Evolutionary conservation across 768 basidiomycete genomes (phyloP).

Genomic region (Rhodotorula kratochvilovae): DNA sequence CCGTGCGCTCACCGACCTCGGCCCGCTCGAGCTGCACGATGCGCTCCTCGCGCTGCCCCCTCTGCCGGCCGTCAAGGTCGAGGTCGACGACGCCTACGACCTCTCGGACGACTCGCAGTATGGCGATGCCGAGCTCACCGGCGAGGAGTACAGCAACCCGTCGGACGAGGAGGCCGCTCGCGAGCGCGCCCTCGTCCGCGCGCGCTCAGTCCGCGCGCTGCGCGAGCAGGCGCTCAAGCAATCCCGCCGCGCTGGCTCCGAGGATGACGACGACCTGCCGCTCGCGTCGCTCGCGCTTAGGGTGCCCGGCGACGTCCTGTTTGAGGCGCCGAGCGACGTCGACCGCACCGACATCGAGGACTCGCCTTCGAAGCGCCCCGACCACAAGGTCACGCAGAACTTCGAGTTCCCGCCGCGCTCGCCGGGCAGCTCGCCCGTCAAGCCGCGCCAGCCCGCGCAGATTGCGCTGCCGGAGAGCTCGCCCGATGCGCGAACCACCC

Average conservation of each 20-base stretch:
- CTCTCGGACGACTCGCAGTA: neutral
- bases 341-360: neutral
- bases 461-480: neutral
- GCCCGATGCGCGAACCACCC: neutral
- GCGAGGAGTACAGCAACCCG: slow-evolving; percentile 12
- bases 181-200: neutral
- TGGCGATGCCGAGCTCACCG: slow-evolving; percentile 13
- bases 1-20: slow-evolving; percentile 8
- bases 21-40: neutral
- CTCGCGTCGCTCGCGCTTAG: neutral
- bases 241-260: neutral
- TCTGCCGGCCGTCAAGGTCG: slow-evolving; percentile 1
- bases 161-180: slow-evolving; percentile 8
- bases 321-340: slow-evolving; percentile 2
- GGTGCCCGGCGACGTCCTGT: neutral
- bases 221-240: neutral
- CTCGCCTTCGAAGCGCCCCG: neutral
- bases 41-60: neutral
- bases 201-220: neutral
- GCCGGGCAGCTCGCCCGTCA: neutral
- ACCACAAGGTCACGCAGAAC: neutral
- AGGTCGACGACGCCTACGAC: neutral
- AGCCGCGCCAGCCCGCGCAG: neutral
- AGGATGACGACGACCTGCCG: neutral
- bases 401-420: slow-evolving; percentile 22